These are phyloP conservation scores for Naganishia vaughanmartiniae DNA, from an alignment of 768 basidiomycete genomes.

Conservation along the genomic window DNA sequence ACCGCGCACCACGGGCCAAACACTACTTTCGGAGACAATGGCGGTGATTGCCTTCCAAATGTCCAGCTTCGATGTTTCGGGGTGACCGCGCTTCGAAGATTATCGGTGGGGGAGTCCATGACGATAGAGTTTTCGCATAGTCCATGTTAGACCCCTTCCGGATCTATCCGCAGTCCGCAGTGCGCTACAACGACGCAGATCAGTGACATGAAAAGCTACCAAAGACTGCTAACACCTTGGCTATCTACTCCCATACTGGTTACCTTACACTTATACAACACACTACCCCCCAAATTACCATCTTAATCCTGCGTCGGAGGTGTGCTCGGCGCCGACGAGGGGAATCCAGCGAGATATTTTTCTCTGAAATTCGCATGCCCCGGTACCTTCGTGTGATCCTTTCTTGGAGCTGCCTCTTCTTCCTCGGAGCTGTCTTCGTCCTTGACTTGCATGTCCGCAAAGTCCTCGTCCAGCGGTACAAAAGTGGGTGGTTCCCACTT, in stretches of 20 bases:
- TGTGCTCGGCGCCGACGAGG: constrained; percentile 17
- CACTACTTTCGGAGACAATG: too few relatives aligned
- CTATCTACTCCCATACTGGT: background rate
- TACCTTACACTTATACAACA: background rate
- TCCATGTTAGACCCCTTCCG: too few relatives aligned
- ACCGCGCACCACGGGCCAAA: too few relatives aligned
- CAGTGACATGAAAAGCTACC: too few relatives aligned
- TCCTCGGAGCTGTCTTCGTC: constrained; percentile 41
- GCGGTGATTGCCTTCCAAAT: too few relatives aligned
- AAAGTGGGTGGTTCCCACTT: constrained; percentile 10
- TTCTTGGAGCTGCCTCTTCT: constrained; percentile 36
- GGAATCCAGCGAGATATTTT: constrained; percentile 80
- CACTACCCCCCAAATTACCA: background rate
- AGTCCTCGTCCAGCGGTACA: background rate
- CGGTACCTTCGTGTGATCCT: constrained; percentile 58
- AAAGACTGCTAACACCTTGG: too few relatives aligned
- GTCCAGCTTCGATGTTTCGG: too few relatives aligned
- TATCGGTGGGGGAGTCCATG: too few relatives aligned
- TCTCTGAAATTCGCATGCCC: constrained; percentile 86
- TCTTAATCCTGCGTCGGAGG: background rate
- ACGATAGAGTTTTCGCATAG: too few relatives aligned
- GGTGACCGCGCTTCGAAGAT: too few relatives aligned
- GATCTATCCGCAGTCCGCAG: too few relatives aligned
- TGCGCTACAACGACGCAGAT: too few relatives aligned
- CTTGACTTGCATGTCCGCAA: constrained; percentile 29